phyloP scores from a whole-genome alignment of 2,329 filamentous ascomycete species.

The Waltergamsia citrina region DNA sequence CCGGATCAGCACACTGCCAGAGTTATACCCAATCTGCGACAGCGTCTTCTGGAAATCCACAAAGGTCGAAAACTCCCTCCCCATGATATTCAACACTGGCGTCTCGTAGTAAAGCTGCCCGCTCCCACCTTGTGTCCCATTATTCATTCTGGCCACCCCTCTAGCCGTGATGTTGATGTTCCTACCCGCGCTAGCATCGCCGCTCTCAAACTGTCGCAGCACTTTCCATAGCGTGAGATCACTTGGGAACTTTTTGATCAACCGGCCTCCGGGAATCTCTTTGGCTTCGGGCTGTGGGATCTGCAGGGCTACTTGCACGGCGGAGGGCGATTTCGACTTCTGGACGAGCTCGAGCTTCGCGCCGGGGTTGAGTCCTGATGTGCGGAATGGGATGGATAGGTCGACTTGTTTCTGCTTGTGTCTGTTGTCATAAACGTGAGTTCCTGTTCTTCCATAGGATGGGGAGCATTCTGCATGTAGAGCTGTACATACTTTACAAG shows the following conservation, averaged over 20 bases:
- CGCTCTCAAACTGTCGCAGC: constrained; percentile 81
- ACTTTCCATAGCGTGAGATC: constrained; percentile 85
- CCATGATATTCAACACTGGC: constrained; percentile 77
- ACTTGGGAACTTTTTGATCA: constrained; percentile 80
- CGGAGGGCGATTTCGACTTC: constrained; percentile 74
- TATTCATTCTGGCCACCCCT: constrained; percentile 55
- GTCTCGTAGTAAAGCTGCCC: constrained; percentile 84
- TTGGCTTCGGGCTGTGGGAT: constrained; percentile 63
- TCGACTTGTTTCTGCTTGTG: constrained; percentile 80
- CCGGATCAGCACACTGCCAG: constrained; percentile 69
- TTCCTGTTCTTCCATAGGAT: too few species aligned
- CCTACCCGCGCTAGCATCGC: constrained; percentile 47
- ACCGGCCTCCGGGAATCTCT: constrained; percentile 52
- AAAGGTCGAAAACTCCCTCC: constrained; percentile 67
- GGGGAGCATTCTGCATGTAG: too few species aligned
- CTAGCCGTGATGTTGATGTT: constrained; percentile 77
- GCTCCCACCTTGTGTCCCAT: constrained; percentile 43
- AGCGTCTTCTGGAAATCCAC: constrained; percentile 82
- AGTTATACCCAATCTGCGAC: constrained; percentile 77
- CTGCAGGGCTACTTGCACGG: constrained; percentile 82
- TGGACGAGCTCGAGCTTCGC: constrained; percentile 90
- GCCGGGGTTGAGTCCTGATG: constrained; percentile 72
- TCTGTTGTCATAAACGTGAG: constrained; percentile 28
- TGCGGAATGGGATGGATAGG: constrained; percentile 73
- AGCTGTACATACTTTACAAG: constrained; percentile 59